Conservation (phyloP, 768 basidiomycete species). For the Russula earlei region DNA sequence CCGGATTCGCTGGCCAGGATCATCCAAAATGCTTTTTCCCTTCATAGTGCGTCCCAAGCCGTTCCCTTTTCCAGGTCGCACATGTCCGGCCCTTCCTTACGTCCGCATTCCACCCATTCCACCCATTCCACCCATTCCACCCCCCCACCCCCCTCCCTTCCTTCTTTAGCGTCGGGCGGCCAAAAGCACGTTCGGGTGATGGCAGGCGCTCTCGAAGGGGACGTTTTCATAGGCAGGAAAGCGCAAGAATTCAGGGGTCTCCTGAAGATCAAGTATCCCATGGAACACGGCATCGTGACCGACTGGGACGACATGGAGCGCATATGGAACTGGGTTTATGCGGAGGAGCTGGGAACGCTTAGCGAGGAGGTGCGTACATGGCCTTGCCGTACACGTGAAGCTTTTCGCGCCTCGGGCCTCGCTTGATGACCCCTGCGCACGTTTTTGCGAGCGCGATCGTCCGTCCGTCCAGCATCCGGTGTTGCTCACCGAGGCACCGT, state of each 20-base stretch:
- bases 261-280: slow-evolving; percentile 97
- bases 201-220: slow-evolving; percentile 94
- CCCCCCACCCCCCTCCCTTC: too few relatives aligned
- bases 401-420: background rate
- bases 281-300: slow-evolving; percentile 98
- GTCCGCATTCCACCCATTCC: too few relatives aligned
- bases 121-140: too few relatives aligned
- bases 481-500: slow-evolving; percentile 90
- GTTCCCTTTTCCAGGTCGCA: slow-evolving; percentile 1
- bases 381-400: too few relatives aligned
- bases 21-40: slow-evolving; percentile 99
- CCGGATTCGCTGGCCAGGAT: slow-evolving; percentile 97
- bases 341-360: slow-evolving; percentile 88
- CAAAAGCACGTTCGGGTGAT: slow-evolving; percentile 97
- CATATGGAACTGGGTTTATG: slow-evolving; percentile 98
- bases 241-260: slow-evolving; percentile 95
- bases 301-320: slow-evolving; percentile 99
- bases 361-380: slow-evolving; percentile 83
- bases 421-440: slow-evolving; percentile 6
- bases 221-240: slow-evolving; percentile 89
- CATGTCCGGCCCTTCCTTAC: too few relatives aligned
- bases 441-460: slow-evolving; percentile 12
- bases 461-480: slow-evolving; percentile 74
- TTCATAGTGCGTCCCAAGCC: slow-evolving; percentile 73
- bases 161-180: slow-evolving; percentile 71